Evolutionary conservation across 352 stramenopile genomes (phyloP).

Genomic region (Phytophthora ohioensis): DNA sequence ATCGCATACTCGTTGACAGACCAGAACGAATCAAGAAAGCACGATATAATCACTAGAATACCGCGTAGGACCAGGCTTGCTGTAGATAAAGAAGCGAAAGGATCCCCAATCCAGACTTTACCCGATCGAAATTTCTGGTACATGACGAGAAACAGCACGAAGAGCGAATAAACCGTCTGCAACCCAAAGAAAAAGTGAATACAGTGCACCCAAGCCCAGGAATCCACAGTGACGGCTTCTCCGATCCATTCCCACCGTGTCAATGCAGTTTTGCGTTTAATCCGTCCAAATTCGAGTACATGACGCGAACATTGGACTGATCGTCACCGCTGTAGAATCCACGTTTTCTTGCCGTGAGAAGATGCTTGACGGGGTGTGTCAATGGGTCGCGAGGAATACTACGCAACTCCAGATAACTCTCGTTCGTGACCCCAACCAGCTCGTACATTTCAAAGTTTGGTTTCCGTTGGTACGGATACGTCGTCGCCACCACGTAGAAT

Average conservation of each 20-base stretch:
- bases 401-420: constrained; percentile 33
- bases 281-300: constrained; percentile 25
- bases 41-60: constrained; percentile 37
- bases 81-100: constrained; percentile 48
- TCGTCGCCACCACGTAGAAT: constrained; percentile 38
- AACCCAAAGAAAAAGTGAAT: constrained; percentile 51
- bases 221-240: constrained; percentile 31
- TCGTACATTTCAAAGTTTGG: constrained; percentile 45
- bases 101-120: constrained; percentile 56
- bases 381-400: constrained; percentile 26
- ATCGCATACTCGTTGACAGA: constrained; percentile 47
- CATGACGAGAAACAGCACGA: constrained; percentile 40
- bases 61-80: constrained; percentile 28
- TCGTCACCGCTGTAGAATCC: constrained; percentile 43
- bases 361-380: constrained; percentile 34
- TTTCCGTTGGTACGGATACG: constrained; percentile 43
- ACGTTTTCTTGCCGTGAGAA: constrained; percentile 40
- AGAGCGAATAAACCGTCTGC: constrained; percentile 39
- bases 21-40: constrained; percentile 49
- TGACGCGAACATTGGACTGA: constrained; percentile 38
- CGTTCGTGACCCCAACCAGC: constrained; percentile 23
- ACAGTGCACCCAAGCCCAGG: constrained; percentile 54
- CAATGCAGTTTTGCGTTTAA: constrained; percentile 25
- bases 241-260: constrained; percentile 34
- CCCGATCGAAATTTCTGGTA: constrained; percentile 41